Base-by-base conservation (phyloP, 371 early-diverging fungal genomes). In the Phascolomyces articulosus region DNA sequence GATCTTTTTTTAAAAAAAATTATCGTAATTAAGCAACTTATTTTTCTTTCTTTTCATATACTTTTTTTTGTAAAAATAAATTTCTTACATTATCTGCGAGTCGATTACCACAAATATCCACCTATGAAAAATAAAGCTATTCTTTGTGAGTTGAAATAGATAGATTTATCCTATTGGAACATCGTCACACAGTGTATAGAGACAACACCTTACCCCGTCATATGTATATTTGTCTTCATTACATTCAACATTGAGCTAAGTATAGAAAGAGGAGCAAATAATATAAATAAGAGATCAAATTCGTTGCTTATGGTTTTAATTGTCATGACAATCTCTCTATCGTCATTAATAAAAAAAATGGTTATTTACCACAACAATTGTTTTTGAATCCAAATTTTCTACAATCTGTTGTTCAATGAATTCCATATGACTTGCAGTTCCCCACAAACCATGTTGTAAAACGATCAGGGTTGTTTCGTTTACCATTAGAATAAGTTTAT, bases 371-470 rank as follows among this genome's bases (percentile, higher is more conserved):
- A 79, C 61, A 34, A 67, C 53, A 31, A 78, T 58, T 16, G 24
- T 23, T 24, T 73, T 69, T 28, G 65, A 71, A 31, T 65, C 59
- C 44, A 73, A 67, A 26, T 71, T 64, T 20, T 73, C 67, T 28
- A 61, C 44, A 20, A 91, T 63, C 27, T 74, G 47, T 3, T 66
- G 63, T 27, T 73, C 69, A 59, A 90, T 65, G 64, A 68, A 82
- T 0, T 68, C 44, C 77, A 92, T 74, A 61, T 91, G 91, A 3
- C 41, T 56, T 11, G 75, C 74, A 34, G 77, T 78, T 9, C 92
- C 92, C 90, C 90, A 90, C 38, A 90, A 72, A 0, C 92, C 91
- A 74, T 89, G 87, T 28, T 82, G 82, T 6, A 87, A 60, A 16
- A 90, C 89, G 15, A 88, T 54, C 16, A 80, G 62, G 0, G 71